Percentiles rank a stretch among this genome's conserved stretches.
Evolutionary conservation across 2,329 filamentous ascomycete genomes (phyloP).

Genomic region (Kalmusia sp.): DNA sequence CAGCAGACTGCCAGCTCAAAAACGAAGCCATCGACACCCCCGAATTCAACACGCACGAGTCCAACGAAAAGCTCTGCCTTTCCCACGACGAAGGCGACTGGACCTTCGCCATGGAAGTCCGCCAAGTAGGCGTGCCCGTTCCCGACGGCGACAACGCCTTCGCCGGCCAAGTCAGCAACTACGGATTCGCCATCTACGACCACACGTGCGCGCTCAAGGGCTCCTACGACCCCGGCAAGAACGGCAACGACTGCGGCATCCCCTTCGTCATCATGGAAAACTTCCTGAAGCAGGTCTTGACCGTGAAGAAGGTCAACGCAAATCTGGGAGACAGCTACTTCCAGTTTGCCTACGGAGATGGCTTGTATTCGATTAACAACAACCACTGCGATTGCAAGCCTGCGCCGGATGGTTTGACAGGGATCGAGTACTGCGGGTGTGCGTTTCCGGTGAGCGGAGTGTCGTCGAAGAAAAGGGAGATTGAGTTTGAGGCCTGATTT

Average conservation of each 20-base stretch:
- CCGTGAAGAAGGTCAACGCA: background rate
- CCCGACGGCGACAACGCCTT: background rate
- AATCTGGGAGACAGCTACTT: background rate
- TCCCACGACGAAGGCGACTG: constrained; percentile 8
- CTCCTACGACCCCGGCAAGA: background rate
- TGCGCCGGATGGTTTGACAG: background rate
- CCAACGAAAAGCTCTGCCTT: constrained; percentile 6
- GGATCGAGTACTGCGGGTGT: background rate
- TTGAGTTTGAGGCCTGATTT: background rate
- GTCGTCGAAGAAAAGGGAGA: background rate
- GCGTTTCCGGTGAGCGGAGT: background rate
- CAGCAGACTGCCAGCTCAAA: background rate
- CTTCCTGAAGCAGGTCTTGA: background rate
- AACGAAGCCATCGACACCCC: background rate
- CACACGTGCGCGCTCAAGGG: constrained; percentile 5
- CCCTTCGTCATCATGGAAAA: constrained; percentile 2
- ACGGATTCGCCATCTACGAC: constrained; percentile 7
- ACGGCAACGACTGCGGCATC: background rate
- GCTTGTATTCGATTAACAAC: background rate
- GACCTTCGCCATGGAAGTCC: constrained; percentile 10
- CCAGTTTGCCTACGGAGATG: constrained; percentile 1
- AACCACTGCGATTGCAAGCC: constrained; percentile 3
- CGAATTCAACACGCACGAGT: background rate
- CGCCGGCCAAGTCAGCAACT: background rate
- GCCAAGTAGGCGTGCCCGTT: background rate